A percentile compares a stretch with the other conserved stretches of the same genome.
phyloP scores from a whole-genome alignment of 1,139 yeast genomes.

The Zygoascus hellenicus region DNA sequence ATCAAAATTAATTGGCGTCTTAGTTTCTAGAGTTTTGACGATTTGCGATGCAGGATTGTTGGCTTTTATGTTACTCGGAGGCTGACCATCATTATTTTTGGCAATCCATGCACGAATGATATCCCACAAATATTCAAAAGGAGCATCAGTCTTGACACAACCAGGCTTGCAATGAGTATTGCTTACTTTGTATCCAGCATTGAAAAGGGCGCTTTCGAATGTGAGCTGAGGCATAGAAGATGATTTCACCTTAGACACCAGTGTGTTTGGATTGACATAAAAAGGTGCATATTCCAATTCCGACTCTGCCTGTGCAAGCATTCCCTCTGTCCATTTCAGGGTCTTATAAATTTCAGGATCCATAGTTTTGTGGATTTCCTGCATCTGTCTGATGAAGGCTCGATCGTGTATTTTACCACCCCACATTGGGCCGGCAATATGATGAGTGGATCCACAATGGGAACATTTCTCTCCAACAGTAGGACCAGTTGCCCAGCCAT shows the following conservation, averaged over 20 bases:
- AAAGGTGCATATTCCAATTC: constrained; percentile 66
- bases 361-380: constrained; percentile 46
- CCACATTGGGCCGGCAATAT: constrained; percentile 97
- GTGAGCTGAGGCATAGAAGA: constrained; percentile 77
- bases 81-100: constrained; percentile 36
- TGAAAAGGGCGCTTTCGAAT: constrained; percentile 76
- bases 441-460: constrained; percentile 64
- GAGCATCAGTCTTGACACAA: constrained; percentile 84
- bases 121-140: constrained; percentile 72
- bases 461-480: constrained; percentile 53
- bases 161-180: constrained; percentile 86
- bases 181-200: constrained; percentile 67
- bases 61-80: constrained; percentile 37
- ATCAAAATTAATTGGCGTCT: constrained; percentile 40
- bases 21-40: constrained; percentile 37
- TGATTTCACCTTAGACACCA: constrained; percentile 70
- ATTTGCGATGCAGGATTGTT: constrained; percentile 64
- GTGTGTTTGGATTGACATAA: constrained; percentile 72
- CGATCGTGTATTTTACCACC: constrained; percentile 68
- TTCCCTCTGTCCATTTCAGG: constrained; percentile 77
- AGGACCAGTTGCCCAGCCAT: constrained; percentile 52
- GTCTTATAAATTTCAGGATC: constrained; percentile 65
- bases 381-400: constrained; percentile 58
- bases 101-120: constrained; percentile 63
- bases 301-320: constrained; percentile 74